Conservation (phyloP, 257 asterid genomes). For the Fraxinus excelsior region DNA sequence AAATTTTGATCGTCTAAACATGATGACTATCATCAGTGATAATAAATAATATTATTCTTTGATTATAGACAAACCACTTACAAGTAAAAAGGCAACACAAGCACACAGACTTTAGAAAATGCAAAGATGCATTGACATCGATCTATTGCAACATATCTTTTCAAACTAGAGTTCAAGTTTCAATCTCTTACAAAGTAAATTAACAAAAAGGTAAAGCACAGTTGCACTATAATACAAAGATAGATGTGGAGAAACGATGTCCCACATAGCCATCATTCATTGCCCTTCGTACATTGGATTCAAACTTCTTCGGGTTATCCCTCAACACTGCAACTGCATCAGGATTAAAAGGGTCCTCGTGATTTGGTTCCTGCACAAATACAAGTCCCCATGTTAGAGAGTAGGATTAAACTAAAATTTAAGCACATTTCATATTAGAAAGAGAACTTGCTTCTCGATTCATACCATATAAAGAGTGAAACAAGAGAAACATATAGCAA, state of each 20-base stretch:
- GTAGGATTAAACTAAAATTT: no score
- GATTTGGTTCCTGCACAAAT: slow-evolving; percentile 80
- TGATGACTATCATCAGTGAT: no score
- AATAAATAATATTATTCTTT: no score
- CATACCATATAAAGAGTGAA: no score
- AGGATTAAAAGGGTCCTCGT: slow-evolving; percentile 93
- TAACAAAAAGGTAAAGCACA: background rate
- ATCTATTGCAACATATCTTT: background rate
- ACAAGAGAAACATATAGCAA: no score
- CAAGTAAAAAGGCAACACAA: background rate
- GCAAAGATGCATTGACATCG: background rate
- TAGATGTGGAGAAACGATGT: slow-evolving; percentile 28
- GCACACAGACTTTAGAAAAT: background rate
- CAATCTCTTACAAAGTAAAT: background rate
- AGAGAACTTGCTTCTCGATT: no score
- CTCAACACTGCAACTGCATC: slow-evolving; percentile 74
- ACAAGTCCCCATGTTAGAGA: slow-evolving; percentile 23
- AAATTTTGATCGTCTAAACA: no score
- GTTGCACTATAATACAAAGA: slow-evolving; percentile 13
- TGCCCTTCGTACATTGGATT: slow-evolving; percentile 48
- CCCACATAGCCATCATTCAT: slow-evolving; percentile 47
- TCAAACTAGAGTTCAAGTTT: background rate
- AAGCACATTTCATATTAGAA: no score
- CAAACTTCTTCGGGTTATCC: slow-evolving; percentile 46
- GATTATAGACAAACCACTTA: background rate